Evolutionary conservation across 257 asterid species (phyloP), one percentile per base, ranked within the genome.

Genomic region (Solanum pimpinellifolium): DNA sequence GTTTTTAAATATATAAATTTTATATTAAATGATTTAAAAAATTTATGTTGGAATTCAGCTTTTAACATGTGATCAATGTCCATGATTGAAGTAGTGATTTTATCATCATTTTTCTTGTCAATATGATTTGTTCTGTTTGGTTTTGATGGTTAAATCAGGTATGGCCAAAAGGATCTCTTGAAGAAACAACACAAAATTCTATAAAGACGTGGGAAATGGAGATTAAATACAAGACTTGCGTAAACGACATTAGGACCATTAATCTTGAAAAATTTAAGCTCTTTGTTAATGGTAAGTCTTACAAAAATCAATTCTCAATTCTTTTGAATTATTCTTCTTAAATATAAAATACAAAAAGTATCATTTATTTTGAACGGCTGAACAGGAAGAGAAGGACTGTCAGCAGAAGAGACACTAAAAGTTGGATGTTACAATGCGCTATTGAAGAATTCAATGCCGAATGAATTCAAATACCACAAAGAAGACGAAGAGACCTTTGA

Each of bases 401-500:
- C 95, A 0, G 98, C 90, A 0, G 97, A 96, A 90, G 97, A 96
- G 81, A 93, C 95, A 59, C 90, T 95, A 11, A 89, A 88, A 78
- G 0, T 94, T 13, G 99, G 98, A 72, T 93, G 95, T 90, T 96
- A 96, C 84, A 95, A 94, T 80, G 98, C 98, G 4, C 29, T 95
- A 92, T 60, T 96, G 86, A 93, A 95, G 92, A 96, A 94, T 86
- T 95, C 98, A 11, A 35, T 96, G 91, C 99, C 98, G 2, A 93
- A 95, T 25, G 93, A 95, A 59, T 88, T 92, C 88, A 93, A 94
- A 86, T 93, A 90, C 14, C 95, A 96, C 91, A 95, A 96, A 81
- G 94, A 95, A 9, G 98, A 96, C 0, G 92, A 96, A 90, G 98
- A 95, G 90, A 96, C 93, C 88, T 95, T 95, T 2, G 98, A 96